phyloP scores from a whole-genome alignment of 805 yeast species.

The Barnettozyma botsteinii region DNA sequence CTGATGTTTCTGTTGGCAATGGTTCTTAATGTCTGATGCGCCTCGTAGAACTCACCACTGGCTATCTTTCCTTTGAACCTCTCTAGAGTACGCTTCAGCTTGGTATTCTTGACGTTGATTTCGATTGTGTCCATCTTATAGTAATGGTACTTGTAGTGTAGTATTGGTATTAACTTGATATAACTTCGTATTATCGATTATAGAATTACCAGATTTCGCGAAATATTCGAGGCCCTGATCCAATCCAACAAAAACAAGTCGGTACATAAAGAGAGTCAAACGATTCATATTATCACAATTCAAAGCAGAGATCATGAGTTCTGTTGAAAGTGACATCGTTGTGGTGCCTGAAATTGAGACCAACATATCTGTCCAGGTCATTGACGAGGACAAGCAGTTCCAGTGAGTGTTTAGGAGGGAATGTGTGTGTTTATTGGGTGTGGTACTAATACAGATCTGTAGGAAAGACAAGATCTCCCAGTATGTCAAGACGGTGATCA shows the following conservation, averaged over 20 bases:
- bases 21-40: conserved; percentile 90
- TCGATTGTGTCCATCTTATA: conserved; percentile 9
- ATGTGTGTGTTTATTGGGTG: no score
- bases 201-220: no score
- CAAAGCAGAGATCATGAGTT: no score
- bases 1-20: conserved; percentile 81
- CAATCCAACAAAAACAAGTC: no score
- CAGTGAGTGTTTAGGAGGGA: conserved; percentile 21
- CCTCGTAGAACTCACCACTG: conserved; percentile 82
- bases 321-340: neutral
- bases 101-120: conserved; percentile 26
- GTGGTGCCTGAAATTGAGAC: neutral
- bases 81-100: conserved; percentile 52
- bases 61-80: conserved; percentile 65
- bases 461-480: conserved; percentile 10
- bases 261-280: no score
- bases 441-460: conserved; percentile 4
- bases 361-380: conserved; percentile 41
- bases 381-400: conserved; percentile 47
- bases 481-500: conserved; percentile 32
- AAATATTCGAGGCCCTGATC: no score
- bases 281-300: no score
- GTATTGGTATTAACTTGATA: no score
- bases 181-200: no score
- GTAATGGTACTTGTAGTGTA: no score